Conservation (phyloP, 2,329 filamentous ascomycete species). For the Colletotrichum sp. region DNA sequence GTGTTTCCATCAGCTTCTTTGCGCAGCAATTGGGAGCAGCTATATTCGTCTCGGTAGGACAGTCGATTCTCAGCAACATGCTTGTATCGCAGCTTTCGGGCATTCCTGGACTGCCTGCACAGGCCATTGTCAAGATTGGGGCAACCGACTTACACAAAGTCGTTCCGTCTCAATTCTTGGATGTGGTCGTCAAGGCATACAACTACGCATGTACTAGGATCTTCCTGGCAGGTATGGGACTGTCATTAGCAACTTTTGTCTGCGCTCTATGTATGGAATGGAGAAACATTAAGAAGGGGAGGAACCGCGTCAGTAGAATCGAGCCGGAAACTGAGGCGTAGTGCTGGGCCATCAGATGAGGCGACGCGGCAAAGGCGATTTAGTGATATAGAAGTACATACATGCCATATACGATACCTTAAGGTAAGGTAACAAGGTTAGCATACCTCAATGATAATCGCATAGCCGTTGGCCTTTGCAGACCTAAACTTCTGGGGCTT, state of each 20-base stretch:
- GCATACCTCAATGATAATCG: background rate
- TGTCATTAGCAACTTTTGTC: slow-evolving; percentile 59
- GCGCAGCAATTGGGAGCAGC: slow-evolving; percentile 63
- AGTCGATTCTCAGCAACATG: slow-evolving; percentile 55
- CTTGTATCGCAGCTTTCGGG: slow-evolving; percentile 41
- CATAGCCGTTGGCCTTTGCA: background rate
- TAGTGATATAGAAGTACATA: background rate
- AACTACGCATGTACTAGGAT: slow-evolving; percentile 66
- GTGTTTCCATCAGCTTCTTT: slow-evolving; percentile 61
- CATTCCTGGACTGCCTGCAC: slow-evolving; percentile 47
- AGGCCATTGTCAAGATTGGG: slow-evolving; percentile 48
- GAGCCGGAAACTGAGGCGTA: background rate
- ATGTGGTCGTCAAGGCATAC: slow-evolving; percentile 65
- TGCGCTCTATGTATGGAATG: slow-evolving; percentile 67
- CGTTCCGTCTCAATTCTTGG: slow-evolving; percentile 54
- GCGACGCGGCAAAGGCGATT: background rate
- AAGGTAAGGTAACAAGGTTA: too few relatives aligned
- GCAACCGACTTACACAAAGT: slow-evolving; percentile 63
- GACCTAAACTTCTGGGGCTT: too few relatives aligned
- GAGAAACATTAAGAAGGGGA: slow-evolving; percentile 66
- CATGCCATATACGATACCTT: background rate
- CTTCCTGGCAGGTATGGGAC: slow-evolving; percentile 65
- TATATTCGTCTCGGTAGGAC: slow-evolving; percentile 61
- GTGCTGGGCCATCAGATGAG: background rate
- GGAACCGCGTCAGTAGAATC: background rate